Conservation (phyloP, 164 flowering plant genomes). For the Sextonia rubra region DNA sequence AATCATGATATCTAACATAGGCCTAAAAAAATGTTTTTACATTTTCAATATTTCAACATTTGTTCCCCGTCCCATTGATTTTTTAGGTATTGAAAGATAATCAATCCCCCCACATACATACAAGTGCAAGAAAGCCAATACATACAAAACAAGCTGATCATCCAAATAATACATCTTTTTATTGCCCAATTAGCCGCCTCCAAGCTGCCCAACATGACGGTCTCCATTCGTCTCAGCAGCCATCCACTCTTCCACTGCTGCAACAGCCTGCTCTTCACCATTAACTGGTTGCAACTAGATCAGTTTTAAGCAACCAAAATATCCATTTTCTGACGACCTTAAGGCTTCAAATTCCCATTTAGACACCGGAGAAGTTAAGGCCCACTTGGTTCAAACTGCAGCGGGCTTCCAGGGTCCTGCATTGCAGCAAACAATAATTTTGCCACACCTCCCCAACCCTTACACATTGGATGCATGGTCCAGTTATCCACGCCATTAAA, state of each 20-base stretch:
- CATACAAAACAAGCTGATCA: background rate
- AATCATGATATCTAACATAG: too few relatives aligned
- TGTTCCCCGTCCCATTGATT: background rate
- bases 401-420: too few relatives aligned
- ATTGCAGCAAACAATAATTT: too few relatives aligned
- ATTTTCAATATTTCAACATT: background rate
- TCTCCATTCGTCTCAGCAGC: background rate
- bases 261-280: background rate
- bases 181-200: background rate
- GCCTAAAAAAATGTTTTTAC: background rate
- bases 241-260: background rate
- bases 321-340: background rate
- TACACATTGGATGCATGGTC: background rate
- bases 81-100: background rate
- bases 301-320: background rate
- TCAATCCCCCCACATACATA: background rate
- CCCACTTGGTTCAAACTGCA: too few relatives aligned
- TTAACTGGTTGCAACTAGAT: background rate
- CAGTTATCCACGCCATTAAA: background rate
- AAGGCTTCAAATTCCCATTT: background rate
- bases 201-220: background rate
- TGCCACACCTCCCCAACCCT: too few relatives aligned
- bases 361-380: background rate
- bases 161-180: background rate
- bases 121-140: background rate